Evolutionary conservation across 202 grass and related monocot species (phyloP).

Genomic region (Brachypodium distachyon): DNA sequence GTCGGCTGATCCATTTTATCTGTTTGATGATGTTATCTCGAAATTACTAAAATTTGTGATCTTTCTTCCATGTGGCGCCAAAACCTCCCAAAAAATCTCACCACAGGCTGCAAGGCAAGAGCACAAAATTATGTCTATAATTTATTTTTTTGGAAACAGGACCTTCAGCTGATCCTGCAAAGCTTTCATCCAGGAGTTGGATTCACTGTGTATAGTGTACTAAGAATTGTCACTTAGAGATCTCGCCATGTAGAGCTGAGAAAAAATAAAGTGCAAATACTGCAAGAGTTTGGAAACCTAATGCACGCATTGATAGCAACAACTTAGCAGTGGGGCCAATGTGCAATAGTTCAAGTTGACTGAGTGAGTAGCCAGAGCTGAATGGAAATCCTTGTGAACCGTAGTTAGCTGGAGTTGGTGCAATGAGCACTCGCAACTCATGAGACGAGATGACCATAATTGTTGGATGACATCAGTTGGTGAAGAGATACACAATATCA

Average conservation of each 20-base stretch:
- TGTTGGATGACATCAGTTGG: background rate
- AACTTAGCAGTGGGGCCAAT: background rate
- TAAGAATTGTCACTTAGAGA: background rate
- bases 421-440: background rate
- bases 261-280: background rate
- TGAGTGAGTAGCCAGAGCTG: background rate
- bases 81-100: background rate
- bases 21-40: background rate
- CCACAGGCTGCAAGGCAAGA: background rate
- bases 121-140: background rate
- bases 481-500: background rate
- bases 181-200: background rate
- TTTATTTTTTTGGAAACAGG: too few relatives aligned
- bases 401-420: background rate
- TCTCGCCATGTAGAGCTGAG: background rate
- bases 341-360: too few relatives aligned
- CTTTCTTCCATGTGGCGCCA: background rate
- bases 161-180: background rate
- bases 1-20: slow-evolving; percentile 8
- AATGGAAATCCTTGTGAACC: background rate
- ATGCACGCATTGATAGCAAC: background rate
- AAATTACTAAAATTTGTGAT: background rate
- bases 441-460: background rate
- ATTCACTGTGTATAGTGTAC: background rate
- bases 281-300: background rate